Conservation (phyloP, 495 filamentous ascomycete genomes). For the Melanomma pulvis-pyrius region DNA sequence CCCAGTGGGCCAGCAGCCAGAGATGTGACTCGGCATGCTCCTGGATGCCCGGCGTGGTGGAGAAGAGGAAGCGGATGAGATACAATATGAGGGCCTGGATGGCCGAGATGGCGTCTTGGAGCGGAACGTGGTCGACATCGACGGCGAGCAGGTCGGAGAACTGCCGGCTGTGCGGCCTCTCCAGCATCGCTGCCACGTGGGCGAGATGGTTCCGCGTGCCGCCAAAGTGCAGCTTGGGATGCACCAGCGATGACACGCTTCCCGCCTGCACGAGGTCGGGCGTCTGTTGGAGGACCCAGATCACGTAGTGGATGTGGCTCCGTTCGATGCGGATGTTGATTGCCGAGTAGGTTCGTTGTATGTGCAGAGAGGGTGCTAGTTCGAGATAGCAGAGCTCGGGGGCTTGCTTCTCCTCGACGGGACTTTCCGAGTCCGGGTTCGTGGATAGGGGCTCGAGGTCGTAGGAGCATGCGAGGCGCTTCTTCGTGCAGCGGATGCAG, state of each 20-base stretch:
- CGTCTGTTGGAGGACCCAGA: neutral
- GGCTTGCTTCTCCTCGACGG: neutral
- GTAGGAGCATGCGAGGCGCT: neutral
- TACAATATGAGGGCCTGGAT: neutral
- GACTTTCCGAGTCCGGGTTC: neutral
- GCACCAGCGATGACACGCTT: neutral
- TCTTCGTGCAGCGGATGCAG: conserved; percentile 1
- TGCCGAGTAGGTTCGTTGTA: neutral
- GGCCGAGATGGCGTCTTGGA: neutral
- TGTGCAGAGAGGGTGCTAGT: neutral
- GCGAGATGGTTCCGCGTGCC: neutral
- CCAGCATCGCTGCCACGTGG: neutral
- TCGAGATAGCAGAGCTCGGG: neutral
- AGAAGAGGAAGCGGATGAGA: neutral
- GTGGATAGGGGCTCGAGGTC: neutral
- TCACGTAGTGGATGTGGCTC: neutral
- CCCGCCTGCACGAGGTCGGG: neutral
- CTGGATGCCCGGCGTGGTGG: neutral
- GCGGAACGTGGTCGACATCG: neutral
- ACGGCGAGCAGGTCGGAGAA: neutral
- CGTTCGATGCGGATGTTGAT: neutral
- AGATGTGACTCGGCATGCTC: neutral
- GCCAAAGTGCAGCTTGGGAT: conserved; percentile 1
- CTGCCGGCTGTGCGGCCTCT: neutral
- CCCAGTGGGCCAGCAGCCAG: neutral